phyloP scores from a whole-genome alignment of 2,329 filamentous ascomycete genomes.

The Corynespora cassiicola region DNA sequence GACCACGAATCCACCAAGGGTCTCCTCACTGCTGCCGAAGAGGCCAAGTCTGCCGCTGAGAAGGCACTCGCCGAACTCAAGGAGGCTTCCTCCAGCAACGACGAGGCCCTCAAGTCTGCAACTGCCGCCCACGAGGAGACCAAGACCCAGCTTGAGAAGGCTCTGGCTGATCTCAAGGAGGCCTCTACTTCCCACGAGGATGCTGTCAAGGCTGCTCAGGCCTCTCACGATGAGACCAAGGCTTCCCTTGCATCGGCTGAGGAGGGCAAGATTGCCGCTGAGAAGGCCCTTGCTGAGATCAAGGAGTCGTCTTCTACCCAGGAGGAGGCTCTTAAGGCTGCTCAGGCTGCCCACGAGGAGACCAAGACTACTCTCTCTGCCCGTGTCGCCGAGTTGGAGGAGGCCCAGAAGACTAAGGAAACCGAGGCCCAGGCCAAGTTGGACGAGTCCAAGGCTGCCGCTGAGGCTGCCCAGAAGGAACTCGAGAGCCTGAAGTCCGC shows the following conservation, averaged over 20 bases:
- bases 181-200: conserved; percentile 9
- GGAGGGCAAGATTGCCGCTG: conserved; percentile 12
- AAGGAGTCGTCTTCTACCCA: conserved; percentile 15
- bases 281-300: conserved; percentile 10
- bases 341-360: conserved; percentile 16
- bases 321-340: conserved; percentile 7
- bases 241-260: conserved; percentile 15
- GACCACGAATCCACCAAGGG: conserved; percentile 3
- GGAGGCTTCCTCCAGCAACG: conserved; percentile 8
- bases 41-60: conserved; percentile 6
- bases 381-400: conserved; percentile 15
- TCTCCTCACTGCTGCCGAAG: conserved; percentile 3
- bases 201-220: conserved; percentile 20
- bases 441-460: conserved; percentile 23
- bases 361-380: conserved; percentile 15
- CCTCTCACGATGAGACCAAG: conserved; percentile 22
- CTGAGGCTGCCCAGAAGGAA: conserved; percentile 29
- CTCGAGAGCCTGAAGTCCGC: conserved; percentile 23
- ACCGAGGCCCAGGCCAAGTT: conserved; percentile 17
- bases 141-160: conserved; percentile 28
- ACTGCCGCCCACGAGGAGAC: conserved; percentile 23
- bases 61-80: conserved; percentile 8
- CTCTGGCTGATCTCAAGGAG: conserved; percentile 20
- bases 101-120: conserved; percentile 17
- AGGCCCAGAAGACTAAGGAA: conserved; percentile 25